A percentile compares a stretch with the other conserved stretches of the same genome.
Evolutionary conservation across 352 stramenopile genomes (phyloP).

Genomic region (Phytophthora idaei): DNA sequence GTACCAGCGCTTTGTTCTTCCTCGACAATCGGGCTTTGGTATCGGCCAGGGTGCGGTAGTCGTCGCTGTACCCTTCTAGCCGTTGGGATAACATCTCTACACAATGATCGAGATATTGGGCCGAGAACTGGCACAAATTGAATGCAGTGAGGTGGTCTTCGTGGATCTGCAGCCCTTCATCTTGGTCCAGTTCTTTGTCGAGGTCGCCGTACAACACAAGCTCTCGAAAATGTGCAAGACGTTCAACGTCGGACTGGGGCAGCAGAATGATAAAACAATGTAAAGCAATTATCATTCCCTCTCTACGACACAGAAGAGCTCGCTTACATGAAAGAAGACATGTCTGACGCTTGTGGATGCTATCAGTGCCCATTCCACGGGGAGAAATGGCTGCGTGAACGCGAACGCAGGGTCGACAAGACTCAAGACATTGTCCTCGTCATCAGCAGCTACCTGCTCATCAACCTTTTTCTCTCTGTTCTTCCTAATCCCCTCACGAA

Average conservation of each 20-base stretch:
- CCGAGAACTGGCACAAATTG: constrained; percentile 58
- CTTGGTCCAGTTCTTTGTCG: constrained; percentile 50
- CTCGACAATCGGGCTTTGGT: constrained; percentile 24
- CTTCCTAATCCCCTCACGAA: constrained; percentile 23
- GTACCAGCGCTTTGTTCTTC: constrained; percentile 37
- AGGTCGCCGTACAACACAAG: constrained; percentile 63
- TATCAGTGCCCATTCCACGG: constrained; percentile 65
- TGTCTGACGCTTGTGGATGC: constrained; percentile 59
- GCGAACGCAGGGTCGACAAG: constrained; percentile 61
- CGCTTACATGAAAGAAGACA: constrained; percentile 68
- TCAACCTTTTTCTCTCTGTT: not conserved
- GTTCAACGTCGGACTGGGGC: constrained; percentile 53
- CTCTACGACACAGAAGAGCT: not conserved
- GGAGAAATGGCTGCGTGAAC: constrained; percentile 52
- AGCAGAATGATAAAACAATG: not conserved
- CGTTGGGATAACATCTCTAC: constrained; percentile 46
- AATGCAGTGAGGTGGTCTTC: constrained; percentile 57
- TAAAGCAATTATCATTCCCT: not conserved
- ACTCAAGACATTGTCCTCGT: constrained; percentile 3
- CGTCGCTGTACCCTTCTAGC: constrained; percentile 45
- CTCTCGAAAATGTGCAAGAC: constrained; percentile 56
- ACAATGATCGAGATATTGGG: constrained; percentile 76
- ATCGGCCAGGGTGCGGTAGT: constrained; percentile 30
- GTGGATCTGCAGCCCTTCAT: constrained; percentile 59
- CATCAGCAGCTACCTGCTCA: constrained; percentile 1